phyloP scores from a whole-genome alignment of 2,329 filamentous ascomycete genomes.

The Colletotrichum tamarilloi region DNA sequence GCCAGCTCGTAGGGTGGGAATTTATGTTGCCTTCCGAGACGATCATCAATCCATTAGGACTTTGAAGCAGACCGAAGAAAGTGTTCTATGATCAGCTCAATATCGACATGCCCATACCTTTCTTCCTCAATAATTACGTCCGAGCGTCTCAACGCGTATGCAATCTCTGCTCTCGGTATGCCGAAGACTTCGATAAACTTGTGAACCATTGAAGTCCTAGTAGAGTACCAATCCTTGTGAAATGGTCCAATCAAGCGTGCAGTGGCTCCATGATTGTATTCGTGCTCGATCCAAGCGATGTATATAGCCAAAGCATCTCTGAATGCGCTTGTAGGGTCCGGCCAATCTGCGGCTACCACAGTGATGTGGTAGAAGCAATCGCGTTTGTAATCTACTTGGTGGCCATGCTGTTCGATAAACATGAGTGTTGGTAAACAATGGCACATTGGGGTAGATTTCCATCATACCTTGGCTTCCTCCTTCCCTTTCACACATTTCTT shows the following conservation, averaged over 20 bases:
- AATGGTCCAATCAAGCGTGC: not conserved
- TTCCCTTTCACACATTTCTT: fast-evolving
- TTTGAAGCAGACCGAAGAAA: not conserved
- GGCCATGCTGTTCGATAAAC: not conserved
- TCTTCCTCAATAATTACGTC: fast-evolving
- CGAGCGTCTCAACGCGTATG: not conserved
- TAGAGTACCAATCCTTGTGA: not conserved
- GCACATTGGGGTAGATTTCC: not conserved
- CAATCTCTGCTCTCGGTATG: not conserved
- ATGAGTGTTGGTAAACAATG: fast-evolving
- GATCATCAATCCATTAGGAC: not conserved
- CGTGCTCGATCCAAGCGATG: not conserved
- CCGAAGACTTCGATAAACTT: not conserved
- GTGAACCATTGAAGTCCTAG: not conserved
- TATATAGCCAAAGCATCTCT: not conserved
- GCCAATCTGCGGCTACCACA: too few species aligned
- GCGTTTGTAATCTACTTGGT: not conserved
- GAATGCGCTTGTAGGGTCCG: fast-evolving
- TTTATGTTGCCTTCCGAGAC: not conserved
- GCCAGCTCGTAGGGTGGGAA: not conserved
- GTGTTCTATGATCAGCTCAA: not conserved
- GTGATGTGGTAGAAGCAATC: not conserved
- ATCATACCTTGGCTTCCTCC: not conserved
- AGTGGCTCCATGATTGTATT: not conserved
- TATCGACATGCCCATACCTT: not conserved